phyloP scores from a whole-genome alignment of 2,329 filamentous ascomycete species.

The Aspergillus brasiliensis region DNA sequence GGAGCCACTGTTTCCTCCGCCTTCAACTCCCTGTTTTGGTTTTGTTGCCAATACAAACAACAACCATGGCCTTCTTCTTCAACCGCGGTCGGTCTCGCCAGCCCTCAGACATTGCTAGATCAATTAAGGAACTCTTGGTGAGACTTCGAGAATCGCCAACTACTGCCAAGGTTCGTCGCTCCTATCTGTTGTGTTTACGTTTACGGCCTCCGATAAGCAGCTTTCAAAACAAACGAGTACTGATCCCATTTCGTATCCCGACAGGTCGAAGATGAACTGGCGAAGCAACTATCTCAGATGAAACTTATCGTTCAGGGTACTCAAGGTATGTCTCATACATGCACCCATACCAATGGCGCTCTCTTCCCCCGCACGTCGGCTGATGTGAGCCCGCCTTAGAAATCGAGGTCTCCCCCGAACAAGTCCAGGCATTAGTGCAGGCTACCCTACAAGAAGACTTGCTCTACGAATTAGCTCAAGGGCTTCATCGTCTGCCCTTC shows the following conservation, averaged over 20 bases:
- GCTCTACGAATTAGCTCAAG: conserved; percentile 77
- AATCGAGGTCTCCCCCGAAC: conserved; percentile 80
- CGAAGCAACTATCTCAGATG: conserved; percentile 84
- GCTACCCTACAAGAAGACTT: conserved; percentile 87
- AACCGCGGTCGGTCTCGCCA: conserved; percentile 63
- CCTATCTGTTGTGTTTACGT: neutral
- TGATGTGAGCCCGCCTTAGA: conserved; percentile 56
- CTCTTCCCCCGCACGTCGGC: neutral
- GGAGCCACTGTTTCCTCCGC: conserved; percentile 12
- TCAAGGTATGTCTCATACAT: conserved; percentile 61
- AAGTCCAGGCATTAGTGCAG: conserved; percentile 82
- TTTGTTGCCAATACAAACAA: conserved; percentile 17
- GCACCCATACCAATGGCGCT: neutral
- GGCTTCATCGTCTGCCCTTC: conserved; percentile 85
- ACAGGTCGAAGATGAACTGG: conserved; percentile 81
- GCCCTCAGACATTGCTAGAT: conserved; percentile 62
- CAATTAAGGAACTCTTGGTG: conserved; percentile 64
- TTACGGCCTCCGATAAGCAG: neutral
- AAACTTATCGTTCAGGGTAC: conserved; percentile 92
- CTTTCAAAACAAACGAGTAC: conserved; percentile 20
- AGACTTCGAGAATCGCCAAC: conserved; percentile 62
- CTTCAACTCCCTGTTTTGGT: conserved; percentile 9
- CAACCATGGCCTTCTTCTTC: conserved; percentile 70
- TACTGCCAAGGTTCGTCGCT: conserved; percentile 55
- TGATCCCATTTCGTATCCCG: conserved; percentile 22